These are phyloP conservation scores for Psilocybe subaeruginosa DNA, from an alignment of 768 basidiomycete genomes.

Conservation along the genomic window DNA sequence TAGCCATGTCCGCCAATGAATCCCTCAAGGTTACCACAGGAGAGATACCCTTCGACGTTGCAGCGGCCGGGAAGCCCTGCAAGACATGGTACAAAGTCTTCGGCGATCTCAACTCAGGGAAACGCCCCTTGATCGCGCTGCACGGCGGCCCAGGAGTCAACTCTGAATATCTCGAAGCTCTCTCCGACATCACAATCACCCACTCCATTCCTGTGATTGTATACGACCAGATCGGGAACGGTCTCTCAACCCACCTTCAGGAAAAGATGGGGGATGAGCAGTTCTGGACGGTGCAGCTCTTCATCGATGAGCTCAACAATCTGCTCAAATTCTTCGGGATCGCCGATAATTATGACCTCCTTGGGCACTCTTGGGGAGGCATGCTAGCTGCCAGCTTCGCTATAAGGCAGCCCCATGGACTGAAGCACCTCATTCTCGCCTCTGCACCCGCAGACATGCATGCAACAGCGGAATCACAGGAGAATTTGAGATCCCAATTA, in stretches of 20 bases:
- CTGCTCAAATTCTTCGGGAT: constrained; percentile 48
- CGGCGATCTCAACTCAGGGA: constrained; percentile 40
- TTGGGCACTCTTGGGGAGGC: constrained; percentile 54
- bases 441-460: constrained; percentile 46
- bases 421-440: constrained; percentile 47
- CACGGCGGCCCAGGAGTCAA: constrained; percentile 58
- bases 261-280: constrained; percentile 38
- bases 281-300: constrained; percentile 58
- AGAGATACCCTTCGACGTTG: constrained; percentile 11
- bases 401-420: constrained; percentile 42
- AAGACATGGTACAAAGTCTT: constrained; percentile 56
- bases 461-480: constrained; percentile 36
- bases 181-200: constrained; percentile 39
- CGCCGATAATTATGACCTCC: constrained; percentile 40
- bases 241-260: constrained; percentile 55
- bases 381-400: constrained; percentile 48
- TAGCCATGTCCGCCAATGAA: background rate
- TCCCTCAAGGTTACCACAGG: background rate
- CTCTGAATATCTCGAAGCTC: constrained; percentile 42
- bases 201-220: constrained; percentile 49
- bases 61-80: constrained; percentile 9
- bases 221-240: constrained; percentile 60
- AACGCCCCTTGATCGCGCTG: constrained; percentile 49
- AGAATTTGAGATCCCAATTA: constrained; percentile 24
- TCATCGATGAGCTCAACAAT: constrained; percentile 53